phyloP scores from a whole-genome alignment of 2,329 filamentous ascomycete species.

The Tolypocladium tropicale region DNA sequence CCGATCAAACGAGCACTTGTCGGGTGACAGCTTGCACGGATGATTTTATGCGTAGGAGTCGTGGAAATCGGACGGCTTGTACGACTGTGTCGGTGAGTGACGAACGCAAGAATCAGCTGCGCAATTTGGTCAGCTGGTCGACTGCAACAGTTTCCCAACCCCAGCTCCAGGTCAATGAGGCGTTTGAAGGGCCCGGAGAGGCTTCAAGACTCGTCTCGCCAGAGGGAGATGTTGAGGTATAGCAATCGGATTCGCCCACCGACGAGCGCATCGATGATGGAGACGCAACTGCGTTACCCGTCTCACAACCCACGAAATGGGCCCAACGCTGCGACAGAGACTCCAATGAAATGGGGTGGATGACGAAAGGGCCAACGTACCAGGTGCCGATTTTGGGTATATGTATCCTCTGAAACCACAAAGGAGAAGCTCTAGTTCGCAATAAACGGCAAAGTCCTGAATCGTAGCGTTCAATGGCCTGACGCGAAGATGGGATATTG shows the following conservation, averaged over 20 bases:
- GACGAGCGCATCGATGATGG: neutral
- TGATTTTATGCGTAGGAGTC: neutral
- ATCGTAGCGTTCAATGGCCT: neutral
- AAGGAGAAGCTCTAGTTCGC: conserved; percentile 17
- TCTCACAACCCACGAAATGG: neutral
- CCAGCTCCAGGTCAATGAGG: neutral
- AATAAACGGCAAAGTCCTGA: conserved; percentile 5
- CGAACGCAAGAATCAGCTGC: neutral
- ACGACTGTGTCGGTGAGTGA: neutral
- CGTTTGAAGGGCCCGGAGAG: neutral
- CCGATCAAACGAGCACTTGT: neutral
- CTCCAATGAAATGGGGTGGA: neutral
- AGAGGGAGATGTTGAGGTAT: too few species aligned
- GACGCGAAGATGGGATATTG: neutral
- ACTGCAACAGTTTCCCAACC: neutral
- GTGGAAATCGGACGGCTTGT: neutral
- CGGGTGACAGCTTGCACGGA: neutral
- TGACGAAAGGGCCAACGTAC: neutral
- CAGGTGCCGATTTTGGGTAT: conserved; percentile 14
- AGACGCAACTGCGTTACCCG: neutral
- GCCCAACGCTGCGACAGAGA: neutral
- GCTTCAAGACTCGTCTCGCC: neutral
- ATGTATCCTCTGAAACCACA: conserved; percentile 14
- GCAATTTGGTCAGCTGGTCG: neutral
- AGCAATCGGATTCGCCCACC: neutral